phyloP scores from a whole-genome alignment of 2,329 filamentous ascomycete genomes.

The Penicillium sp. region DNA sequence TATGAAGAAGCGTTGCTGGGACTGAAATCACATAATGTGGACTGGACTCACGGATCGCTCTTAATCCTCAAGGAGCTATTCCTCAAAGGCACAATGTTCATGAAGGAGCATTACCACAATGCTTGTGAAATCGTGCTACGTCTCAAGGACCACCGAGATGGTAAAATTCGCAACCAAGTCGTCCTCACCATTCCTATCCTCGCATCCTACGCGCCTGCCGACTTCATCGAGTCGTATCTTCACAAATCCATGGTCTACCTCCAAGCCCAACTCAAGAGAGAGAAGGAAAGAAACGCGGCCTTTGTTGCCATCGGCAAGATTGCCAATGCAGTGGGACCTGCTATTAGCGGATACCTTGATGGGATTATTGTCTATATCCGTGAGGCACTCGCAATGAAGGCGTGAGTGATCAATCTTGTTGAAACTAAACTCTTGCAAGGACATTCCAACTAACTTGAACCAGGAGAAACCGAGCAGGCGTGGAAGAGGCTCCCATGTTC shows the following conservation, averaged over 20 bases:
- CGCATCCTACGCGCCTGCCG: constrained; percentile 86
- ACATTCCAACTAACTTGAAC: constrained; percentile 30
- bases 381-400: constrained; percentile 82
- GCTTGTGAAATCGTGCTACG: constrained; percentile 90
- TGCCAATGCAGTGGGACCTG: constrained; percentile 92
- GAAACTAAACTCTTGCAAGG: background rate
- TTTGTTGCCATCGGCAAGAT: constrained; percentile 97
- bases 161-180: constrained; percentile 83
- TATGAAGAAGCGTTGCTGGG: constrained; percentile 82
- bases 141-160: constrained; percentile 89
- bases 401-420: constrained; percentile 45
- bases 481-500: constrained; percentile 76
- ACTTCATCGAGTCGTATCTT: constrained; percentile 84
- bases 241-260: constrained; percentile 98
- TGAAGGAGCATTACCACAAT: constrained; percentile 92
- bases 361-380: constrained; percentile 91
- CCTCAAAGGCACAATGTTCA: constrained; percentile 96
- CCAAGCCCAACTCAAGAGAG: constrained; percentile 88
- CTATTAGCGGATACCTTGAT: constrained; percentile 92
- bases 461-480: constrained; percentile 57
- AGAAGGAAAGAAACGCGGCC: constrained; percentile 90
- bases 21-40: constrained; percentile 76
- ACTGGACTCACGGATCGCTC: constrained; percentile 91
- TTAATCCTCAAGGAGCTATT: constrained; percentile 91
- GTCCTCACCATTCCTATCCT: constrained; percentile 89